A percentile compares a stretch with the other conserved stretches of the same genome.
Evolutionary conservation across 192 early-diverging fungal species (phyloP).

Genomic region (Podila epicladia): DNA sequence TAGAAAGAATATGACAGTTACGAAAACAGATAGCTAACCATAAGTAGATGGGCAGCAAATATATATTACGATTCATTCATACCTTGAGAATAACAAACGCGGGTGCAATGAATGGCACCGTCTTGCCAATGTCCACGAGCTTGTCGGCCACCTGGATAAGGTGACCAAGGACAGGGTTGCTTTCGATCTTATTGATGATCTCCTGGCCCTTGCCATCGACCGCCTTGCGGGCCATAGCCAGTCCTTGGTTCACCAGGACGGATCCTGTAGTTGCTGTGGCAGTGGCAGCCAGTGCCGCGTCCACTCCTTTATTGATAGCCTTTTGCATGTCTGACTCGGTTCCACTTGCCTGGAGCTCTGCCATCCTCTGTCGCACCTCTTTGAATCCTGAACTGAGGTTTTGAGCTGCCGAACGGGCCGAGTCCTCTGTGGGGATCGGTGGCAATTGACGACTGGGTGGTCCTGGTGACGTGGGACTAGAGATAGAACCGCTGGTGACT

Average conservation of each 20-base stretch:
- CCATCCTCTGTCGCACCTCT: slow-evolving; percentile 17
- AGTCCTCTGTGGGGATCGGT: slow-evolving; percentile 14
- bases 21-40: background rate
- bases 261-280: slow-evolving; percentile 3
- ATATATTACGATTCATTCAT: background rate
- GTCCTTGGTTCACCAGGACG: slow-evolving; percentile 2
- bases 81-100: slow-evolving; percentile 62
- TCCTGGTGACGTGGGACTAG: slow-evolving; percentile 16
- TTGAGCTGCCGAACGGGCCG: background rate
- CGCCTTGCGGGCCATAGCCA: slow-evolving; percentile 10
- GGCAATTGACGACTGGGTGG: slow-evolving; percentile 35
- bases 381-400: slow-evolving; percentile 8
- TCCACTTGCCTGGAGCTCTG: background rate
- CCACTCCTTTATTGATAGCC: slow-evolving; percentile 11
- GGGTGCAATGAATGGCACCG: slow-evolving; percentile 61
- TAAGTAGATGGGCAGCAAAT: background rate
- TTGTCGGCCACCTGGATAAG: slow-evolving; percentile 53
- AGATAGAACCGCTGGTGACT: background rate
- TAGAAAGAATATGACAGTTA: background rate
- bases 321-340: slow-evolving; percentile 4
- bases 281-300: slow-evolving; percentile 5
- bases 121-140: slow-evolving; percentile 53
- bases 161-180: slow-evolving; percentile 33
- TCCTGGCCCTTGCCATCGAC: slow-evolving; percentile 2
- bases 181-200: slow-evolving; percentile 23